These are phyloP conservation scores for Aphanomyces euteiches DNA, from an alignment of 352 stramenopile species.

Conservation along the genomic window DNA sequence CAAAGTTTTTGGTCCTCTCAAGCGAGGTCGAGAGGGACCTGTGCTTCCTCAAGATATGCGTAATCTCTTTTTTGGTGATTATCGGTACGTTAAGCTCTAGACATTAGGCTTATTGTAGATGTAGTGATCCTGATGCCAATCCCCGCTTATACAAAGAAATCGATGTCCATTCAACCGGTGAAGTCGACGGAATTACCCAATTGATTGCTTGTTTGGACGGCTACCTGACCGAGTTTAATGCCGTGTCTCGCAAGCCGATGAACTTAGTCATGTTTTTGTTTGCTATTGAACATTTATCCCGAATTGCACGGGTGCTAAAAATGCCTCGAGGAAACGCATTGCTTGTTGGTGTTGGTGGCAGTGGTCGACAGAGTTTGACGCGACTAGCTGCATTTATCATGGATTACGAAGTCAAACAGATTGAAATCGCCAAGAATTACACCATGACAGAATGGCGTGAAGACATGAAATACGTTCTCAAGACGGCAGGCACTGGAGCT, in stretches of 20 bases:
- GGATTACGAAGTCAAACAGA: conserved; percentile 90
- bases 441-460: conserved; percentile 92
- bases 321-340: conserved; percentile 93
- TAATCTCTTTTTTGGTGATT: conserved; percentile 93
- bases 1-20: conserved; percentile 79
- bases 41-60: conserved; percentile 80
- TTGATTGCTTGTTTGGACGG: conserved; percentile 84
- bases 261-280: conserved; percentile 96
- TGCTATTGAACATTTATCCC: conserved; percentile 92
- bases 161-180: conserved; percentile 56
- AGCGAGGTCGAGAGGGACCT: conserved; percentile 61
- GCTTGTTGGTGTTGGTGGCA: conserved; percentile 91
- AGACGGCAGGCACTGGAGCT: conserved; percentile 78
- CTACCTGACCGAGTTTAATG: conserved; percentile 91
- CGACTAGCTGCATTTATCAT: conserved; percentile 90
- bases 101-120: conserved; percentile 24
- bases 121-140: conserved; percentile 57
- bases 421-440: conserved; percentile 96
- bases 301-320: conserved; percentile 89
- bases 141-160: conserved; percentile 79
- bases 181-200: conserved; percentile 73
- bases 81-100: conserved; percentile 43
- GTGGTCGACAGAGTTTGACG: conserved; percentile 89
- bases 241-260: conserved; percentile 91
- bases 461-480: conserved; percentile 92